Base-by-base conservation (phyloP, 2,329 filamentous ascomycete genomes). In the Talaromyces verruculosus region DNA sequence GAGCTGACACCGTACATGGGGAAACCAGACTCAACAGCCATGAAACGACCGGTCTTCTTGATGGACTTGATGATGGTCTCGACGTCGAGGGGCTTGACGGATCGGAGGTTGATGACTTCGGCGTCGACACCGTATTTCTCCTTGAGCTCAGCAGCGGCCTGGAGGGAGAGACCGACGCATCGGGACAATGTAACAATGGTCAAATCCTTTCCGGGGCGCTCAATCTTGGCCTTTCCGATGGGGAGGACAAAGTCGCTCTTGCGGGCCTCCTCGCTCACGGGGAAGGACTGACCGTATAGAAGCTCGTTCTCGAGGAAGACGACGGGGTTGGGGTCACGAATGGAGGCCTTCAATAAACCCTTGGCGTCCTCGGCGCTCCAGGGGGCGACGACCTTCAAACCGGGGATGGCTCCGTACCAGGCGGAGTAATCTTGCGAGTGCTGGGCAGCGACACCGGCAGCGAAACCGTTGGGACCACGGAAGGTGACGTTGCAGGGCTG, bases 401-500 rank as follows among this genome's bases (percentile, higher is more conserved):
- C 95, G 62, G 95, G 95, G 75, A 99, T 95, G 82, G 92, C 96
- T 78, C 94, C 95, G 83, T 99, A 99, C 95, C 95, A 99, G 69
- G 94, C 93, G 61, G 92, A 92, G 86, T 96, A 99, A 80, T 99
- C 95, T 84, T 99, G 95, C 62, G 95, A 98, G 86, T 99, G 95
- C 86, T 99, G 95, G 68, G 95, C 95, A 71, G 84, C 95, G 75
- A 99, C 95, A 87, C 95, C 95, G 68, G 94, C 79, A 69, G 95
- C 95, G 81, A 99, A 99, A 76, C 95, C 95, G 84, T 99, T 99
- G 82, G 95, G 95, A 64, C 95, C 95, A 79, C 95, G 93, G 90
- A 99, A 99, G 73, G 95, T 98, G 83, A 99, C 94, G 85, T 98
- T 98, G 85, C 95, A 99, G 75, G 95, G 95, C 84, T 99, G 95